Evolutionary conservation across 2,329 filamentous ascomycete genomes (phyloP).

Genomic region (Emmonsia crescens): DNA sequence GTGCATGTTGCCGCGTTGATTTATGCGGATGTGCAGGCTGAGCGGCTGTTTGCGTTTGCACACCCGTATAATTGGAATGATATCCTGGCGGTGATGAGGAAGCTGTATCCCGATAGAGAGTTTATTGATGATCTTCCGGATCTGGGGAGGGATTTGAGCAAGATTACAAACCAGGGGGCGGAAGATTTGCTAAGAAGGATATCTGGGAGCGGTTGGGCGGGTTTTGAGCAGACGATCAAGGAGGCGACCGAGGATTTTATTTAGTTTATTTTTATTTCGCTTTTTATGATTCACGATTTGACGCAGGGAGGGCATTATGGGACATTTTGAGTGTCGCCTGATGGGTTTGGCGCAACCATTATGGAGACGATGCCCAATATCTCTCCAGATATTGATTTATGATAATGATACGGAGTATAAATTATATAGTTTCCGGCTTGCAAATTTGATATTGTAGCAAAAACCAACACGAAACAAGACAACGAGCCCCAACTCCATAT

Average conservation of each 20-base stretch:
- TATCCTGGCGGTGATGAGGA: slow-evolving; percentile 27
- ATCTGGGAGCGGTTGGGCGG: slow-evolving; percentile 21
- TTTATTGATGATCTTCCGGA: slow-evolving; percentile 22
- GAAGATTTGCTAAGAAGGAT: slow-evolving; percentile 22
- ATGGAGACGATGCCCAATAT: neutral
- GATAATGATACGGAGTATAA: neutral
- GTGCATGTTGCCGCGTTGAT: slow-evolving; percentile 45
- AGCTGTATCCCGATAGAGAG: slow-evolving; percentile 29
- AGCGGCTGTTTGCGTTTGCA: slow-evolving; percentile 47
- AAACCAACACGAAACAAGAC: neutral
- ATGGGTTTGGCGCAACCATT: too few relatives aligned
- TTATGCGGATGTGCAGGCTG: slow-evolving; percentile 33
- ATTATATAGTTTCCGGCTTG: neutral
- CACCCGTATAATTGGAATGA: slow-evolving; percentile 38
- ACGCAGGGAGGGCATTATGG: neutral
- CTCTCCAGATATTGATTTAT: neutral
- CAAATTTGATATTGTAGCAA: neutral
- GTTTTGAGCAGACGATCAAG: slow-evolving; percentile 17
- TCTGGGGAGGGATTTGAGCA: slow-evolving; percentile 16
- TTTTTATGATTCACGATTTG: neutral
- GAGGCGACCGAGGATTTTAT: slow-evolving; percentile 1
- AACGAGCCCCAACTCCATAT: neutral
- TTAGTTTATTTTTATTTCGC: neutral
- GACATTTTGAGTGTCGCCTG: neutral
- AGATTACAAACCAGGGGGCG: slow-evolving; percentile 16